phyloP scores from a whole-genome alignment of 1,284 basidiomycete genomes.

The Ganoderma boninense region DNA sequence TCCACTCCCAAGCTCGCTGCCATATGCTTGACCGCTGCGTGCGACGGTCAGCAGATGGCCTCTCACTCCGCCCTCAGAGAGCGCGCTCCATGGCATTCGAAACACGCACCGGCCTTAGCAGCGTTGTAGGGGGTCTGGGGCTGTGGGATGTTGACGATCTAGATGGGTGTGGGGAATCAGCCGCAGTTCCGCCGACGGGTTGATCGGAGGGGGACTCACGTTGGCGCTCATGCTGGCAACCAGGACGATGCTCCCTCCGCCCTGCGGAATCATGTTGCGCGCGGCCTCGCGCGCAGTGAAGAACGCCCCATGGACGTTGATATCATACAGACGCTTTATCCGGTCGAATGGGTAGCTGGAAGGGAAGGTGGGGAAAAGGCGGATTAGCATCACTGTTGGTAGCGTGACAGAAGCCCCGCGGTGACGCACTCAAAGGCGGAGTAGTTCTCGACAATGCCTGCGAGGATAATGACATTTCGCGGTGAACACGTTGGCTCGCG shows the following conservation, averaged over 20 bases:
- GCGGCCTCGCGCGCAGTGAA: slow-evolving; percentile 95
- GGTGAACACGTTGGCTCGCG: slow-evolving; percentile 7
- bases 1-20: slow-evolving; percentile 87
- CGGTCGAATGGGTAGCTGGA: slow-evolving; percentile 84
- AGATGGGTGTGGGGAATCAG: slow-evolving; percentile 44
- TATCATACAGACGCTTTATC: slow-evolving; percentile 85
- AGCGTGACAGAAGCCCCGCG: slow-evolving; percentile 3
- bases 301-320: slow-evolving; percentile 94
- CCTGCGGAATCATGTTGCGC: slow-evolving; percentile 78
- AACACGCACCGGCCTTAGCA: slow-evolving; percentile 79
- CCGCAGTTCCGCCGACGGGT: slow-evolving; percentile 13
- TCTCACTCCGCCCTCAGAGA: not conserved
- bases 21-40: slow-evolving; percentile 85
- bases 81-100: not conserved
- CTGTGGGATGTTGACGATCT: slow-evolving; percentile 91
- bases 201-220: slow-evolving; percentile 54
- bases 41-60: slow-evolving; percentile 16
- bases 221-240: slow-evolving; percentile 92
- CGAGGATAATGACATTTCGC: slow-evolving; percentile 3
- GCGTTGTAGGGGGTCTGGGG: slow-evolving; percentile 96
- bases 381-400: slow-evolving; percentile 10
- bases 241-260: slow-evolving; percentile 86
- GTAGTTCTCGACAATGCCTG: slow-evolving; percentile 93
- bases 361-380: slow-evolving; percentile 19
- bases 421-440: slow-evolving; percentile 80